Percentiles rank a stretch among this genome's conserved stretches.
Conservation (phyloP, 2,329 filamentous ascomycete species). For the Alternaria ethzedia region DNA sequence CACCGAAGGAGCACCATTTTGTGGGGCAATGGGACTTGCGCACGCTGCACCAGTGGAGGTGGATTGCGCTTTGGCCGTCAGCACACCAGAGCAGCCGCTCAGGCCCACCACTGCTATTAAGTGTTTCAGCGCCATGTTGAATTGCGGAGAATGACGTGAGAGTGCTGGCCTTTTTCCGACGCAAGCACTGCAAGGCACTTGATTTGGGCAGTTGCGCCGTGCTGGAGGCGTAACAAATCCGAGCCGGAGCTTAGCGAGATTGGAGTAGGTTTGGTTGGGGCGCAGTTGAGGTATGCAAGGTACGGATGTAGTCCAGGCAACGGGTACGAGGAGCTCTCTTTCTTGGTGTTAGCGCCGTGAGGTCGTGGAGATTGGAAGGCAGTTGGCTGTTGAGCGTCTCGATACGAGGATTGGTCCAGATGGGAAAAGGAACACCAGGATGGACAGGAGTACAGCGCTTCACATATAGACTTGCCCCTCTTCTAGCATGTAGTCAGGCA, state of each 20-base stretch:
- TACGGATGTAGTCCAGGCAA: conserved; percentile 9
- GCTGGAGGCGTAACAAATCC: background rate
- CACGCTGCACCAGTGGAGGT: conserved; percentile 34
- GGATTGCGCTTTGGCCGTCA: conserved; percentile 33
- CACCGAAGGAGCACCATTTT: conserved; percentile 50
- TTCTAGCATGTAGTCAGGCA: background rate
- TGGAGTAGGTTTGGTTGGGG: background rate
- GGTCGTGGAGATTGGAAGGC: background rate
- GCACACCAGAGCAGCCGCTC: conserved; percentile 22
- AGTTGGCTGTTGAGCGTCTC: background rate
- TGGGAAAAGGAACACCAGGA: background rate
- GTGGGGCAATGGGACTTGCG: conserved; percentile 46
- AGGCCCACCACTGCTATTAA: conserved; percentile 27
- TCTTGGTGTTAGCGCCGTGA: background rate
- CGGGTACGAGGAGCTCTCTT: background rate
- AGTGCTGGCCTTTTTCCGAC: background rate
- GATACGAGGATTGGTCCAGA: background rate
- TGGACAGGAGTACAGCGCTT: background rate
- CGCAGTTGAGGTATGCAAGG: conserved; percentile 4
- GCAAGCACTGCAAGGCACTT: background rate
- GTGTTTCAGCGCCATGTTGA: conserved; percentile 31
- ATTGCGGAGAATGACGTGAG: conserved; percentile 21
- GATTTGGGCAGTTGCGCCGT: background rate
- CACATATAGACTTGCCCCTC: conserved; percentile 12
- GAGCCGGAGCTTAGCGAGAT: background rate